Percentiles rank a stretch among this genome's conserved stretches.
Evolutionary conservation across 148 eudicot genomes (phyloP).

Genomic region (Polygonum aviculare): DNA sequence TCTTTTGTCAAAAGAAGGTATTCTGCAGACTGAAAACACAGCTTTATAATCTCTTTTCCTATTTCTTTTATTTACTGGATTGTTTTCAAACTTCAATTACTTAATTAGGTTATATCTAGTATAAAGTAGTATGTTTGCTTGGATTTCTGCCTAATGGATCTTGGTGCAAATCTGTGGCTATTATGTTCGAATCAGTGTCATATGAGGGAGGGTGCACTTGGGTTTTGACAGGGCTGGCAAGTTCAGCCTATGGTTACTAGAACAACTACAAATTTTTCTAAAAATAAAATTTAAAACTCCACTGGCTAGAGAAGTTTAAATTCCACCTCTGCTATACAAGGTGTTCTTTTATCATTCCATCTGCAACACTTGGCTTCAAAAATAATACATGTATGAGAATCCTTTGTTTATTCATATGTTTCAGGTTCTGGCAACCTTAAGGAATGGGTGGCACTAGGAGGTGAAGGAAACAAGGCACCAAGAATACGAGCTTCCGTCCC

Average conservation of each 20-base stretch:
- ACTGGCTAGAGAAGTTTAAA: background rate
- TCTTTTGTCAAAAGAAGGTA: conserved; percentile 20
- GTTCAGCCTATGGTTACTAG: background rate
- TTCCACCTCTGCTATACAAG: background rate
- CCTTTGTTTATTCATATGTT: background rate
- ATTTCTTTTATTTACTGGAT: background rate
- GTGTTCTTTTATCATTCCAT: background rate
- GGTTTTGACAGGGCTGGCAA: background rate
- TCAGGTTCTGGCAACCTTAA: conserved; percentile 10
- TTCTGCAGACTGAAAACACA: background rate
- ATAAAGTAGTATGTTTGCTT: background rate
- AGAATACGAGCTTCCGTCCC: conserved; percentile 49
- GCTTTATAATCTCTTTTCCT: background rate
- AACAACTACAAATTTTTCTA: background rate
- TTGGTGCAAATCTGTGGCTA: background rate
- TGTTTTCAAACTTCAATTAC: background rate
- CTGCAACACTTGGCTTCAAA: background rate
- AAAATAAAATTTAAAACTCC: background rate
- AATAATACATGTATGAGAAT: background rate
- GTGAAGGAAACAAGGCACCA: conserved; percentile 52
- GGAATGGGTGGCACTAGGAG: conserved; percentile 72
- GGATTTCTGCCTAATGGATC: background rate
- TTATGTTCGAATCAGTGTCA: background rate
- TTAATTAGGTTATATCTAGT: background rate
- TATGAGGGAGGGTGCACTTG: background rate